Evolutionary conservation across 192 early-diverging fungal genomes (phyloP).

Genomic region (Gaertneriomyces sp.): DNA sequence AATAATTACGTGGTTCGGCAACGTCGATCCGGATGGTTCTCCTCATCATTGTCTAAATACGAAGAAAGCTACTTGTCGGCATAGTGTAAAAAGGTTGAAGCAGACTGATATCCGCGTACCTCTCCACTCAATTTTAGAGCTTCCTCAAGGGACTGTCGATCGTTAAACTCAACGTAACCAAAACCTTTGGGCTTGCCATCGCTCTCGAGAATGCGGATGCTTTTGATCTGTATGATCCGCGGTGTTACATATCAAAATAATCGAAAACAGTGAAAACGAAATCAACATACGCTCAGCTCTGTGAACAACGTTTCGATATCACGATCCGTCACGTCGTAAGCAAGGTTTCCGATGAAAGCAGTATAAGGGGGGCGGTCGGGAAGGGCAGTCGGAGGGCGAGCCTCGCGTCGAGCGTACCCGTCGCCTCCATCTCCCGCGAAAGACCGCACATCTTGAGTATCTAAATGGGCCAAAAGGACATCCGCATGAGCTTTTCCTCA

Average conservation of each 20-base stretch:
- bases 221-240: conserved; percentile 53
- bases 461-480: background rate
- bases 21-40: conserved; percentile 80
- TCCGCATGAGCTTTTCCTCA: no score
- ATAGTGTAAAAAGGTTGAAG: background rate
- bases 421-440: no score
- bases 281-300: conserved; percentile 55
- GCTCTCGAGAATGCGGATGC: conserved; percentile 77
- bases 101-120: conserved; percentile 15
- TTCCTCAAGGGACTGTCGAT: conserved; percentile 72
- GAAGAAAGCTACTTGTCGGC: background rate
- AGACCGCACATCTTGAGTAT: background rate
- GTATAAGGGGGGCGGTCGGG: conserved; percentile 87
- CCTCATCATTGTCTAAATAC: conserved; percentile 53
- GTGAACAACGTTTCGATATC: conserved; percentile 73
- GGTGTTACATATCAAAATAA: background rate
- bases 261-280: background rate
- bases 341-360: conserved; percentile 86
- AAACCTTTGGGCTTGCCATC: conserved; percentile 83
- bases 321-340: conserved; percentile 75
- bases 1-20: conserved; percentile 76
- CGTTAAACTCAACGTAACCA: conserved; percentile 93
- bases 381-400: conserved; percentile 38
- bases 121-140: conserved; percentile 67
- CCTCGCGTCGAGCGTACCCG: background rate